Conservation (phyloP, 495 filamentous ascomycete genomes). For the Darksidea phi region DNA sequence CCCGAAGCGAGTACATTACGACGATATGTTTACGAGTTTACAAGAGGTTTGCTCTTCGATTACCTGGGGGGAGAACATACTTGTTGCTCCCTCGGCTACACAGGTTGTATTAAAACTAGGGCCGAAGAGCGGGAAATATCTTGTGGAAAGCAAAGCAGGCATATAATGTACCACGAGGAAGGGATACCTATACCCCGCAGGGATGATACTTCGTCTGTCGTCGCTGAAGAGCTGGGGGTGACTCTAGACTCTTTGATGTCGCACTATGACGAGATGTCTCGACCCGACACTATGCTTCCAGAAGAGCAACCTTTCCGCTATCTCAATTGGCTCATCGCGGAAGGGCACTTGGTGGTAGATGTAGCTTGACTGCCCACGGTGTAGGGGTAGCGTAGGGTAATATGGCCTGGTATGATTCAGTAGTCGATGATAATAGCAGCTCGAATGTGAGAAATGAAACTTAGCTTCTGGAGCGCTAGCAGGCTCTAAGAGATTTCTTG, state of each 20-base stretch:
- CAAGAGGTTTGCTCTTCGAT: constrained; percentile 7
- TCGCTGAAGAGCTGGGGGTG: neutral
- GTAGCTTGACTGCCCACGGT: neutral
- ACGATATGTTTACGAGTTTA: constrained; percentile 10
- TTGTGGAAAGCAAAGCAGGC: neutral
- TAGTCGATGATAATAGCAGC: no score
- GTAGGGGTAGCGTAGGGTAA: no score
- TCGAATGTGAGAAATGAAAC: no score
- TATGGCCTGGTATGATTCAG: no score
- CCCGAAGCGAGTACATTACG: neutral
- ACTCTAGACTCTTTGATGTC: constrained; percentile 1
- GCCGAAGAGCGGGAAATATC: neutral
- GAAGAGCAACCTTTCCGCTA: constrained; percentile 14
- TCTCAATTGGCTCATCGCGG: constrained; percentile 10
- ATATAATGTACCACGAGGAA: neutral
- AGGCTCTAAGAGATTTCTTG: no score
- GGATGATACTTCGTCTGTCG: neutral
- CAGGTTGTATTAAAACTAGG: neutral
- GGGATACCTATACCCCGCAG: neutral
- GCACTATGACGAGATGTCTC: constrained; percentile 12
- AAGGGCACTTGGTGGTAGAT: neutral
- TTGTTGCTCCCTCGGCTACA: neutral
- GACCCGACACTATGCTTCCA: constrained; percentile 8
- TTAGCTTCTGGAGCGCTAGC: no score
- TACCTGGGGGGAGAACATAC: constrained; percentile 5